A percentile compares a stretch with the other conserved stretches of the same genome.
Evolutionary conservation across 2,329 filamentous ascomycete species (phyloP).

Genomic region (Alternaria metachromatica): DNA sequence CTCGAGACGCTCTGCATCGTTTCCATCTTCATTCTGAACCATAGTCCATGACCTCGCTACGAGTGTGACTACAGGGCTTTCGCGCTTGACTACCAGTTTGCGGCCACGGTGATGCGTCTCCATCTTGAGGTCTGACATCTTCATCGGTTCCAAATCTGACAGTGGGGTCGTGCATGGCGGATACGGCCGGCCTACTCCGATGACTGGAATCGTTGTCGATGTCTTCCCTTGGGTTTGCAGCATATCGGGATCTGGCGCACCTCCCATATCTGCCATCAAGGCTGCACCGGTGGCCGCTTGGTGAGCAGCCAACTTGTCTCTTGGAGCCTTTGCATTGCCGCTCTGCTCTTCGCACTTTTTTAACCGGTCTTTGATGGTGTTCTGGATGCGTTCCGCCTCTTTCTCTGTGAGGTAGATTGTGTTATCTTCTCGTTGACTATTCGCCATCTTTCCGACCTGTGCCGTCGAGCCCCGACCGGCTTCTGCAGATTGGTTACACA

Average conservation of each 20-base stretch:
- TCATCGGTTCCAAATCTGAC: constrained; percentile 28
- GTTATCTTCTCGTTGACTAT: constrained; percentile 21
- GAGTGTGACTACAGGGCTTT: constrained; percentile 40
- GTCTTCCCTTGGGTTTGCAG: constrained; percentile 20
- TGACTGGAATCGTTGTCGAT: constrained; percentile 27
- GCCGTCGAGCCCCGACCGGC: too few species aligned
- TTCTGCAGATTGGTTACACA: not conserved
- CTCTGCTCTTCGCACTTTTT: constrained; percentile 24
- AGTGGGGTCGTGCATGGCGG: constrained; percentile 26
- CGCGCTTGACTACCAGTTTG: constrained; percentile 44
- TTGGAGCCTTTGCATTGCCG: constrained; percentile 23
- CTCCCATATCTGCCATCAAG: constrained; percentile 41
- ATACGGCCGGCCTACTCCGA: constrained; percentile 34
- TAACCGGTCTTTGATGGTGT: constrained; percentile 26
- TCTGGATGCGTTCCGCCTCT: constrained; percentile 35
- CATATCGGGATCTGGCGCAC: constrained; percentile 31
- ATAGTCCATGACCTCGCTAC: constrained; percentile 44
- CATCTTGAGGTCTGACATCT: constrained; percentile 45
- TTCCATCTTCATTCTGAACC: constrained; percentile 45
- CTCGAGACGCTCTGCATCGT: constrained; percentile 43
- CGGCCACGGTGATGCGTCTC: constrained; percentile 52
- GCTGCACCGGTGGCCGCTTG: constrained; percentile 39
- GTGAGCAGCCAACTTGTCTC: constrained; percentile 31
- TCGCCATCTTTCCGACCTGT: constrained; percentile 5
- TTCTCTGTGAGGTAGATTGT: constrained; percentile 38